Evolutionary conservation across 2,329 filamentous ascomycete species (phyloP).

Genomic region (Calonectria fujianensis): DNA sequence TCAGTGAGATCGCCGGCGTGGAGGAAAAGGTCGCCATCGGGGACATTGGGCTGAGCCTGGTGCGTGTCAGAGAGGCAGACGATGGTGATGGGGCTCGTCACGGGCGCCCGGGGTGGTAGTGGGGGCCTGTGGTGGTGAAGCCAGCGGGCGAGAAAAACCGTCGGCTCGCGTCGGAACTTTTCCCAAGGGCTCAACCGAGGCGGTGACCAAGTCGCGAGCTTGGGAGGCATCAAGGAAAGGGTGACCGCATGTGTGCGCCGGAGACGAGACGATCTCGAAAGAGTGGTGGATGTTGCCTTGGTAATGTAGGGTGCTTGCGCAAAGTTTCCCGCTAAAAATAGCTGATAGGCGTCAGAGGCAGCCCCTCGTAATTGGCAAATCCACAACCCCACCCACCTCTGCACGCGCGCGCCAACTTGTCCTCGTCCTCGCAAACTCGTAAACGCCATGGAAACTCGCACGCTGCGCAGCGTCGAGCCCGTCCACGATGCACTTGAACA

Average conservation of each 20-base stretch:
- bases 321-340: constrained; percentile 2
- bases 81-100: background rate
- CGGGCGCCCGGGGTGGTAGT: background rate
- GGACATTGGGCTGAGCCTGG: constrained; percentile 35
- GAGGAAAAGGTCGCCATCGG: constrained; percentile 41
- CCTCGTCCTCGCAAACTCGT: background rate
- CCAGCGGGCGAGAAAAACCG: constrained; percentile 29
- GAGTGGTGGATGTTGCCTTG: background rate
- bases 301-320: background rate
- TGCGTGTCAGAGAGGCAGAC: constrained; percentile 44
- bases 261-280: background rate
- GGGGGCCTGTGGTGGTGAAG: constrained; percentile 22
- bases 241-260: background rate
- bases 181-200: constrained; percentile 33
- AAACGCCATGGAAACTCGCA: background rate
- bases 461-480: background rate
- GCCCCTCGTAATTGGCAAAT: background rate
- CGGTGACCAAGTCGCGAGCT: constrained; percentile 12
- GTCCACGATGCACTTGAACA: background rate
- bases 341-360: background rate
- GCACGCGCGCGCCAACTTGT: constrained; percentile 2
- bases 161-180: constrained; percentile 28
- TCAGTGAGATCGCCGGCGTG: constrained; percentile 42
- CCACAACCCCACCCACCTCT: background rate
- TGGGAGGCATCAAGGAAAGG: background rate